Base-by-base conservation (phyloP, 2,329 filamentous ascomycete species). In the Fusarium nelsonii region DNA sequence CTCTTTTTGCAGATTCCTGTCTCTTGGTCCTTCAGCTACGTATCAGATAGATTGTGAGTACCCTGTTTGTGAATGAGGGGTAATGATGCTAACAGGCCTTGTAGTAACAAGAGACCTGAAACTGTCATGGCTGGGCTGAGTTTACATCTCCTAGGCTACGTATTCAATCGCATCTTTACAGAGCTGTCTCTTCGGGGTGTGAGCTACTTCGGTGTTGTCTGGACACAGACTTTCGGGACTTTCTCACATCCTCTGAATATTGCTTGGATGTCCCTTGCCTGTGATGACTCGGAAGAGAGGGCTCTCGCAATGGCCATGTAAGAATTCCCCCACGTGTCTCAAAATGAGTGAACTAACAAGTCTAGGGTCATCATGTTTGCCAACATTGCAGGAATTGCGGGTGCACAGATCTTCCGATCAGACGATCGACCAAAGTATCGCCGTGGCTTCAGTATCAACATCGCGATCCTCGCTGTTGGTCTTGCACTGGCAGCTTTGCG, bases 381-480 rank as follows among this genome's bases (percentile, higher is more conserved):
- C 48, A 90, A 90, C 68, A 85, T 85, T 28, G 86, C 87, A 0
- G 87, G 86, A 23, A 89, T 90, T 52, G 87, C 87, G 56, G 87
- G 87, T 5, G 85, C 85, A 0, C 87, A 89, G 72, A 84, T 89
- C 63, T 89, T 89, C 81, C 84, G 84, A 23, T 67, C 76, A 0
- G 84, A 87, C 53, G 85, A 88, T 68, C 76, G 74, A 44, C 85
- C 85, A 0, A 77, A 80, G 2, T 88, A 88, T 73, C 81, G 82
- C 4, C 81, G 84, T 16, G 85, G 81, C 2, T 88, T 87, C 71
- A 80, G 76, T 23, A 76, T 85, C 59, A 78, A 78, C 41, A 82
- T 83, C 30, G 80, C 76, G 5, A 77, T 86, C 0, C 78, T 86
- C 7, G 69, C 79, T 0, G 66, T 84, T n/a, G 84, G 81, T 14